phyloP scores from a whole-genome alignment of 805 yeast species.

The Myxozyma sirexii region DNA sequence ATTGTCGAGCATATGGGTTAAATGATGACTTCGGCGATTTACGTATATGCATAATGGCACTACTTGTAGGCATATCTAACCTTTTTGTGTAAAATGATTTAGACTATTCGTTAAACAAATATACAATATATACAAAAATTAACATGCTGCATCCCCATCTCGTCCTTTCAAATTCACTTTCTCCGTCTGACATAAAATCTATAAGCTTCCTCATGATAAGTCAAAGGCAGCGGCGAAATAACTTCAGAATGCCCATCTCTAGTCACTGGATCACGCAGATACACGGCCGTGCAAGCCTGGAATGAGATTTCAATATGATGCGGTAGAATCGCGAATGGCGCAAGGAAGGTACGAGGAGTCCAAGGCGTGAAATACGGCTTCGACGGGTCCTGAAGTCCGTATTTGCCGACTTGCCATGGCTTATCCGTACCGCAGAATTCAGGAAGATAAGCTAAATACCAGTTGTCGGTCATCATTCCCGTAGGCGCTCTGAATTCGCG shows the following conservation, averaged over 20 bases:
- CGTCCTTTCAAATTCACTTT: not conserved
- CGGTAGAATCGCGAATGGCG: constrained; percentile 90
- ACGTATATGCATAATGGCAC: not conserved
- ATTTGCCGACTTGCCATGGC: constrained; percentile 82
- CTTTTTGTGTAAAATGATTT: not conserved
- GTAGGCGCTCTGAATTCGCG: constrained; percentile 26
- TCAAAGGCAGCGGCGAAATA: constrained; percentile 80
- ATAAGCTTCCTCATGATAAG: constrained; percentile 89
- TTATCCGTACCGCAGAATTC: constrained; percentile 40
- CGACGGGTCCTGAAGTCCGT: constrained; percentile 74
- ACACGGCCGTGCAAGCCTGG: constrained; percentile 93
- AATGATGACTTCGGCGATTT: too few relatives aligned
- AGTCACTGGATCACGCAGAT: constrained; percentile 94
- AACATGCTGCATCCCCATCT: not conserved
- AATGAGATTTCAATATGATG: constrained; percentile 89
- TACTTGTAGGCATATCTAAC: too few relatives aligned
- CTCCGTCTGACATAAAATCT: constrained; percentile 88
- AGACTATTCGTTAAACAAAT: not conserved
- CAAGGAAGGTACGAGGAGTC: constrained; percentile 90
- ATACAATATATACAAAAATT: not conserved
- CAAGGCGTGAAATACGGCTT: constrained; percentile 95
- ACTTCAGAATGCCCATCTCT: constrained; percentile 97
- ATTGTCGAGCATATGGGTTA: constrained; percentile 85
- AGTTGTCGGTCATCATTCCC: constrained; percentile 32
- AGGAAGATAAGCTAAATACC: constrained; percentile 31